Evolutionary conservation across 2,329 filamentous ascomycete genomes (phyloP).

Genomic region (Neonectria coccinea): DNA sequence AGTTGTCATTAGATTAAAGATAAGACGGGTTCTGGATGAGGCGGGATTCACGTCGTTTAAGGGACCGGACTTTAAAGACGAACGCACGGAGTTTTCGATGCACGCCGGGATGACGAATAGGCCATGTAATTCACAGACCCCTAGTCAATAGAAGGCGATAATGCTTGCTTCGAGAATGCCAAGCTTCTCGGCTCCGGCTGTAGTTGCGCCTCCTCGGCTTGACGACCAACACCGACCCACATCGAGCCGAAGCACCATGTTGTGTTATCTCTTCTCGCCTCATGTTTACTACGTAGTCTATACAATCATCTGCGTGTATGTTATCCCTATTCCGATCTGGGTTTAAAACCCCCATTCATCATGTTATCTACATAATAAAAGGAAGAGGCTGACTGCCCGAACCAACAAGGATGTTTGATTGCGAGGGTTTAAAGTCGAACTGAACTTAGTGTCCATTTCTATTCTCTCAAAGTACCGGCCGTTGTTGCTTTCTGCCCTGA

Average conservation of each 20-base stretch:
- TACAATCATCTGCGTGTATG: background rate
- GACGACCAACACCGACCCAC: background rate
- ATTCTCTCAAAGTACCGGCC: background rate
- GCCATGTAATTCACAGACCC: background rate
- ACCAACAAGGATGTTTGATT: background rate
- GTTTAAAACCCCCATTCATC: too few species aligned
- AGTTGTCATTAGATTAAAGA: background rate
- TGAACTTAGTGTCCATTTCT: background rate
- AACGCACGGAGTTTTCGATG: constrained; percentile 2
- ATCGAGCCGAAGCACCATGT: background rate
- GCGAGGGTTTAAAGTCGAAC: background rate
- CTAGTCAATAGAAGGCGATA: background rate
- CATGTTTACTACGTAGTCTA: background rate
- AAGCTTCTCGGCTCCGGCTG: background rate
- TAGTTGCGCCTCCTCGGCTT: background rate
- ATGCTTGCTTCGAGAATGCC: background rate
- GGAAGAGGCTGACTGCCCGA: background rate
- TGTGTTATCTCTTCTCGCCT: background rate
- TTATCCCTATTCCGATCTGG: background rate
- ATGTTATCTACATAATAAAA: background rate
- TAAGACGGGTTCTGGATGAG: too few species aligned
- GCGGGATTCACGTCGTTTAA: background rate
- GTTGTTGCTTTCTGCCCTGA: background rate
- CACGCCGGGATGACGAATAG: background rate
- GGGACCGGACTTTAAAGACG: background rate